Evolutionary conservation across 225 moss, liverwort and hornwort species (phyloP), one percentile per base, ranked within the genome.

Genomic region (Physcomitrellopsis africana): DNA sequence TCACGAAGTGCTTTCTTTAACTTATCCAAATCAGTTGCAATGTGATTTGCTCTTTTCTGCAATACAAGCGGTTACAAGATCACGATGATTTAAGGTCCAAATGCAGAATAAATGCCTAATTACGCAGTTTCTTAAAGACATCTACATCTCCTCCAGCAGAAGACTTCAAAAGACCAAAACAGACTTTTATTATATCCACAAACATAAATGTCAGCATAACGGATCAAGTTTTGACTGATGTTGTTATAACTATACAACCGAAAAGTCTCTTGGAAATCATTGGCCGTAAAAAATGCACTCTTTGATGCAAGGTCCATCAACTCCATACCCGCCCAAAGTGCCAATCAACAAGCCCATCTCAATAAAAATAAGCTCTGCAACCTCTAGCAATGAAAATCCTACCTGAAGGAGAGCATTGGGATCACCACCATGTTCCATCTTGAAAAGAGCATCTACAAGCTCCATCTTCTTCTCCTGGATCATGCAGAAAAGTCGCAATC

Each of bases 1-100:
- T 95, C 99, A 86, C 86, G 90, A 23, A 95, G 86, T n/a, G 93
- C 92, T 74, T 93, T 99, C 74, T 86, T 91, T 68, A 99, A 80
- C 57, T 92, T 92, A 75, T 92, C 99, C 75, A 99, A 73, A 78
- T 95, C 95, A 51, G 82, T 77, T 10, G 86, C 84, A 85, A 99
- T 95, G 44, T 86, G 86, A 54, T 95, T 89, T 68, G 93, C 89
- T 61, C 91, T 92, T 78, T 83, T 96, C 96, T 96, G 81, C 80
- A 68, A 47, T 43, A 11, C 75, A 73, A 29, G 22, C 51, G 78
- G 9, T 66, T 45, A 81, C 63, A 59, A 37, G 53, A 81, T 63
- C 14, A 18, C 69, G 48, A 77, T 64, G 45, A 43, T 66, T n/a
- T 60, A 45, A 71, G 11, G 22, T 60, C 63, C 20, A 69, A 59